Percentiles rank a stretch among this genome's conserved stretches.
Evolutionary conservation across 2,329 filamentous ascomycete genomes (phyloP).

Genomic region (Tothia fuscella): DNA sequence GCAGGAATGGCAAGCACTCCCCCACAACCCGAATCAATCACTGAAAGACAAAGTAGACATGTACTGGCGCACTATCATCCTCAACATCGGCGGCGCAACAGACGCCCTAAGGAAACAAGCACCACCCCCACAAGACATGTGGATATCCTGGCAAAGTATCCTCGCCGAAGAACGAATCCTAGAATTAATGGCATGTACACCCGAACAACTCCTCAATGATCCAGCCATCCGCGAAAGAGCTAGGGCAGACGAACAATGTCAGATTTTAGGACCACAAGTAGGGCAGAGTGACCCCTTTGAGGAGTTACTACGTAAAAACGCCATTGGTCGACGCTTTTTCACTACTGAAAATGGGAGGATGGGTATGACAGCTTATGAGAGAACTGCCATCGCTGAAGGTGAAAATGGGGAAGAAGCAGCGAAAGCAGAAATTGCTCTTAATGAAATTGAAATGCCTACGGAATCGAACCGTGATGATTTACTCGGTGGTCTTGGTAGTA

Average conservation of each 20-base stretch:
- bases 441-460: neutral
- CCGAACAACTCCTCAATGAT: neutral
- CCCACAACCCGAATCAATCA: neutral
- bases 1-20: neutral
- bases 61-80: neutral
- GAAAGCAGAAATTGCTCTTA: neutral
- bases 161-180: conserved; percentile 4
- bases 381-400: neutral
- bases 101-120: neutral
- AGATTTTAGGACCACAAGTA: neutral
- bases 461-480: neutral
- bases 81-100: conserved; percentile 3
- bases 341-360: conserved; percentile 1
- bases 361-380: conserved; percentile 6
- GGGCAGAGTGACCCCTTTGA: neutral
- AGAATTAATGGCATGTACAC: neutral
- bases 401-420: neutral
- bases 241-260: neutral
- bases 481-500: neutral
- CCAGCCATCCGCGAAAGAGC: neutral
- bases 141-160: neutral
- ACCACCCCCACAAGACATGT: neutral
- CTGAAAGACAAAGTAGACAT: neutral
- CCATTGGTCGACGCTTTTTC: conserved; percentile 1
- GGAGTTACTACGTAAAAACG: neutral